phyloP scores from a whole-genome alignment of 441 rosid species.

The Eutrema salsugineum region DNA sequence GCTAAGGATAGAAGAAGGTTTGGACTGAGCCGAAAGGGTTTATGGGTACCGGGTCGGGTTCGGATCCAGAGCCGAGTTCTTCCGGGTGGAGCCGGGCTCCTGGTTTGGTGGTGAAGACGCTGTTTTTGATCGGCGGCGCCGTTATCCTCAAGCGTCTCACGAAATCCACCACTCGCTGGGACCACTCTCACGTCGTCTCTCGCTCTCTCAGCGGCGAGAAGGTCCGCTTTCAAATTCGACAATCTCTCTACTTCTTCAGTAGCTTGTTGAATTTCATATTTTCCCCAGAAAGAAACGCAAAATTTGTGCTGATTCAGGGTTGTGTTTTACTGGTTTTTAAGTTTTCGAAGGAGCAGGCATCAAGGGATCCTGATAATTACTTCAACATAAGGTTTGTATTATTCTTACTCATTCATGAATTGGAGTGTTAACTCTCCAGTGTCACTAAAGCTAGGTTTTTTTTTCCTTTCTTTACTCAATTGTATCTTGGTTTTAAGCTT shows the following conservation, averaged over 20 bases:
- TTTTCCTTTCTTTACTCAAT: neutral
- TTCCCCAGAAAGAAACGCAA: neutral
- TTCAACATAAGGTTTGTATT: slow-evolving; percentile 73
- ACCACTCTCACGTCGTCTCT: slow-evolving; percentile 75
- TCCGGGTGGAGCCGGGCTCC: slow-evolving; percentile 80
- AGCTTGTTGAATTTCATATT: neutral
- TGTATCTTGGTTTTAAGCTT: neutral
- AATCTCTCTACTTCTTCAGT: neutral
- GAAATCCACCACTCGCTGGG: slow-evolving; percentile 91
- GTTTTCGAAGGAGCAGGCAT: slow-evolving; percentile 86
- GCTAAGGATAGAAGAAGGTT: neutral
- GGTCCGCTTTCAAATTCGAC: slow-evolving; percentile 29
- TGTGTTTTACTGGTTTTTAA: slow-evolving; percentile 16
- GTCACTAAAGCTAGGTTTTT: neutral
- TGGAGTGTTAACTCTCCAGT: neutral
- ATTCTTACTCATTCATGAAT: neutral
- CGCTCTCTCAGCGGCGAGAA: slow-evolving; percentile 82
- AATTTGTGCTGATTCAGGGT: neutral
- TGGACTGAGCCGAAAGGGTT: slow-evolving; percentile 1
- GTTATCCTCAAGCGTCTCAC: slow-evolving; percentile 78
- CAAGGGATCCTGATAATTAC: slow-evolving; percentile 86
- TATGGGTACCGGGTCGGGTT: slow-evolving; percentile 47
- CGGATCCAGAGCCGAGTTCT: slow-evolving; percentile 47
- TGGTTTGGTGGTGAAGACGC: slow-evolving; percentile 63
- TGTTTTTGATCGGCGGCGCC: slow-evolving; percentile 74